Base-by-base conservation (phyloP, 192 early-diverging fungal genomes). In the Podila horticola region DNA sequence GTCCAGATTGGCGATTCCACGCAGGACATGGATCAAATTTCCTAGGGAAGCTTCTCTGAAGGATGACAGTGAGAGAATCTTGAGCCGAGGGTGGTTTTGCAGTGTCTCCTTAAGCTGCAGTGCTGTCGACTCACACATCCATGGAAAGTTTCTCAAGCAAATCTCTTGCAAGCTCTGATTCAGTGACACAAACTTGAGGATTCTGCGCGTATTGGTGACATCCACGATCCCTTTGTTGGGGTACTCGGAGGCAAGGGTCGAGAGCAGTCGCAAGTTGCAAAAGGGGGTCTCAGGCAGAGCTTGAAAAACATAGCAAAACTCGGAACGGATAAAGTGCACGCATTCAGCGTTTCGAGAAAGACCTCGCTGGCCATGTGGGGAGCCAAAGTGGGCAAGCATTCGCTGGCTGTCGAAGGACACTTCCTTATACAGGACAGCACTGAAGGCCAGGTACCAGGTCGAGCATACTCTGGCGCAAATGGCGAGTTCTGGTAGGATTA, bases 211-310 rank as follows among this genome's bases (percentile, higher is more conserved):
- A 52, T 63, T 62, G 9, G 69, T 66, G 3, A 62, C 28, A 34
- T 79, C 69, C 24, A 64, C 64, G 10, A 71, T 59, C 15, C 75
- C 75, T 58, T 71, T 79, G 66, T 63, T 61, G 59, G 48, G 70
- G 1, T 63, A 22, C n/a, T 72, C 75, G 8, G 70, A 59, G 4
- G 65, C 64, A 38, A 68, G 59, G 7, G 60, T 61, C 4, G 31
- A 48, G 28, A 79, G 48, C n/a, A 3, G 9, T 4, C 19, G 5
- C 11, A 79, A 51, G 26, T 58, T 72, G 1, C 28, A 52, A 15
- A 72, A 79, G 10, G 34, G 36, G 5, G 11, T 38, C n/a, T 31
- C 19, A 2, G 55, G 45, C 0, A 79, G 29, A 26, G 66, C 26
- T 4, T 72, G 59, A 24, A 79, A 64, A 13, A 59, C 22, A 20